Percentiles rank a stretch among this genome's conserved stretches.
phyloP scores from a whole-genome alignment of 768 basidiomycete genomes.

The Coprinopsis cinerea region DNA sequence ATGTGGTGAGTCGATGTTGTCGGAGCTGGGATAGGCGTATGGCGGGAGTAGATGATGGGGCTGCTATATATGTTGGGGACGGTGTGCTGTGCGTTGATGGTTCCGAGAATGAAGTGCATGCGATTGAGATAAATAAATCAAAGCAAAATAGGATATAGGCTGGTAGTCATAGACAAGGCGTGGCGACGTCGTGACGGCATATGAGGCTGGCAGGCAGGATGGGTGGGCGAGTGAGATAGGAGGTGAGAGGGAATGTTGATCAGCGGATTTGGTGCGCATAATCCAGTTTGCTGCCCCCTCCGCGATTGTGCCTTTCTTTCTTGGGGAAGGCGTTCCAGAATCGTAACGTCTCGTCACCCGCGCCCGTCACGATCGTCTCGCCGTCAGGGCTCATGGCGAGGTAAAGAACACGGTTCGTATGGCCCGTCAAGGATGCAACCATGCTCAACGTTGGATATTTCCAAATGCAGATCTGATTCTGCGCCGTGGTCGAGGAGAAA shows the following conservation, averaged over 20 bases:
- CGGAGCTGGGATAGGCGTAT: background rate
- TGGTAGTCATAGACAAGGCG: no score
- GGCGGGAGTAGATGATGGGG: background rate
- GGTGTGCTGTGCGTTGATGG: background rate
- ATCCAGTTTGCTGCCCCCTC: constrained; percentile 40
- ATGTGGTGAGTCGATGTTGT: no score
- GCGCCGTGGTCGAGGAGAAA: constrained; percentile 87
- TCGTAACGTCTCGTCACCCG: constrained; percentile 92
- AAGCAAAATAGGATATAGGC: background rate
- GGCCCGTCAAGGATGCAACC: constrained; percentile 92
- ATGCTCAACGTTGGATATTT: constrained; percentile 90
- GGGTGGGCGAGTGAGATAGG: background rate
- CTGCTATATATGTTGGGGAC: background rate
- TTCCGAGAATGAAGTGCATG: background rate
- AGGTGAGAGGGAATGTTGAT: constrained; percentile 9
- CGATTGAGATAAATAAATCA: constrained; percentile 1
- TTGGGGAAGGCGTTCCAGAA: constrained; percentile 99
- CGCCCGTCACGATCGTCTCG: constrained; percentile 96
- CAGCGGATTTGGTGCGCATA: constrained; percentile 51
- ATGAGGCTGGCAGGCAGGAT: background rate
- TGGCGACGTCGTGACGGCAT: background rate
- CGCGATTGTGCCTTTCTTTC: constrained; percentile 40
- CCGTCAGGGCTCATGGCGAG: constrained; percentile 98
- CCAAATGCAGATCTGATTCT: constrained; percentile 97
- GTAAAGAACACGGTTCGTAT: constrained; percentile 91